Percentiles rank a stretch among this genome's conserved stretches.
Conservation (phyloP, 2,329 filamentous ascomycete species). For the Aspergillus aculeatinus region DNA sequence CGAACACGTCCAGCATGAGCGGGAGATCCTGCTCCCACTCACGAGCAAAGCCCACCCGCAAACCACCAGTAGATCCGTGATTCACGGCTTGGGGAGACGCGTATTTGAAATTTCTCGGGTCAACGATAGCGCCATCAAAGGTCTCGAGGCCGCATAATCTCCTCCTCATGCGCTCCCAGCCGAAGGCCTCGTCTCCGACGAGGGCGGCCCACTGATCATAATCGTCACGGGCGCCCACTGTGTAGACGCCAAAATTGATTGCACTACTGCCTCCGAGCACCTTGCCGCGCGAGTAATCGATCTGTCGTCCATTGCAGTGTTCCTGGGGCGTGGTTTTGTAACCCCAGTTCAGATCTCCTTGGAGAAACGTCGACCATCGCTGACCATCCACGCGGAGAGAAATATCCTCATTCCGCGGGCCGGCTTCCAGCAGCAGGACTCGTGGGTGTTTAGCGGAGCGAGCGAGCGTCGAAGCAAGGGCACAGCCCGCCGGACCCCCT, state of each 20-base stretch:
- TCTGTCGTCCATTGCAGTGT: slow-evolving; percentile 44
- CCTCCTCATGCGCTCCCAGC: slow-evolving; percentile 54
- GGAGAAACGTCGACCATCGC: slow-evolving; percentile 54
- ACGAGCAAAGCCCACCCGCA: slow-evolving; percentile 51
- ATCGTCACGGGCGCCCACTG: slow-evolving; percentile 58
- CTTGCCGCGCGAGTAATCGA: slow-evolving; percentile 53
- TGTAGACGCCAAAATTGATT: slow-evolving; percentile 58
- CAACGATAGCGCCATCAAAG: slow-evolving; percentile 47
- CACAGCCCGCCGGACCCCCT: slow-evolving; percentile 62
- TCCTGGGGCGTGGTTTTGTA: slow-evolving; percentile 53
- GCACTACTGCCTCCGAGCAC: slow-evolving; percentile 54
- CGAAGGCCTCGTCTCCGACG: slow-evolving; percentile 56
- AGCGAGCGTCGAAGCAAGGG: slow-evolving; percentile 56
- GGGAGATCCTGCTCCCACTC: slow-evolving; percentile 53
- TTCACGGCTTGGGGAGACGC: slow-evolving; percentile 44
- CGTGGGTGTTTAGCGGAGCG: slow-evolving; percentile 48
- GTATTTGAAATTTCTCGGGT: slow-evolving; percentile 47
- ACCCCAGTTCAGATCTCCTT: slow-evolving; percentile 53
- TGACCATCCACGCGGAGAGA: slow-evolving; percentile 54
- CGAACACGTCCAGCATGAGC: slow-evolving; percentile 49
- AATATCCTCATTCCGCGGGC: slow-evolving; percentile 50
- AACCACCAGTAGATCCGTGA: slow-evolving; percentile 52
- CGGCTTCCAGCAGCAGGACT: slow-evolving; percentile 63
- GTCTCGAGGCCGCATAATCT: slow-evolving; percentile 56
- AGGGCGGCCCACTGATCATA: slow-evolving; percentile 61